Evolutionary conservation across 805 yeast species (phyloP), one percentile per base, ranked within the genome.

Genomic region (Suhomyces sp.): DNA sequence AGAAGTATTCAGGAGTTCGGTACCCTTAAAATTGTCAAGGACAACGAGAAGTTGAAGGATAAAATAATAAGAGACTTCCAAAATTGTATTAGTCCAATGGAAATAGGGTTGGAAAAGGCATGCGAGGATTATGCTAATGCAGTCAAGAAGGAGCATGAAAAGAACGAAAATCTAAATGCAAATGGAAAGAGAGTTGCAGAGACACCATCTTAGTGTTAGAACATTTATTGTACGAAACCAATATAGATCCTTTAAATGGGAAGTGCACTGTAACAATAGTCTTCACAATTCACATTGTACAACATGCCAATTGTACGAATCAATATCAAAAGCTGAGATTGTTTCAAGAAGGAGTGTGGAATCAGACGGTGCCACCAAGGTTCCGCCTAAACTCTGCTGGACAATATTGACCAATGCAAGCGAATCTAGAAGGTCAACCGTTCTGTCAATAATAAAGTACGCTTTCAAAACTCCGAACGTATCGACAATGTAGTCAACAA

Each of bases 101-200:
- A 55, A 25, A 40, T 51, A 6, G 59, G 64, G 9, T 49, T 68
- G 21, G 55, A 51, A 15, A 57, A 55, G 39, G 72, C 72, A 2
- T 49, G 59, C 17, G 43, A 38, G 12, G 69, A 63, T 19, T 68
- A 67, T 38, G 51, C 54, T 4, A 48, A 52, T 13, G 70, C 70
- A 6, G 58, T 48, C 22, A 35, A 30, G 18, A 36, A 31, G 11
- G 50, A 48, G n/a, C 37, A 32, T 15, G 29, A 29, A 7, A 28
- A 37, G 27, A 21, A 23, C 14, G n/a, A 18, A 27, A 18, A 43
- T 13, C 18, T 53, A 11, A 65, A 64, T 40, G 65, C 51, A 23
- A 60, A 63, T 44, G 69, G 70, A 5, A 63, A 62, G 39, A 41
- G 66, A 27, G 17, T n/a, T n/a, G n/a, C n/a, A n/a, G n/a, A n/a